phyloP scores from a whole-genome alignment of 2,329 filamentous ascomycete genomes.

The Clonostachys byssicola region DNA sequence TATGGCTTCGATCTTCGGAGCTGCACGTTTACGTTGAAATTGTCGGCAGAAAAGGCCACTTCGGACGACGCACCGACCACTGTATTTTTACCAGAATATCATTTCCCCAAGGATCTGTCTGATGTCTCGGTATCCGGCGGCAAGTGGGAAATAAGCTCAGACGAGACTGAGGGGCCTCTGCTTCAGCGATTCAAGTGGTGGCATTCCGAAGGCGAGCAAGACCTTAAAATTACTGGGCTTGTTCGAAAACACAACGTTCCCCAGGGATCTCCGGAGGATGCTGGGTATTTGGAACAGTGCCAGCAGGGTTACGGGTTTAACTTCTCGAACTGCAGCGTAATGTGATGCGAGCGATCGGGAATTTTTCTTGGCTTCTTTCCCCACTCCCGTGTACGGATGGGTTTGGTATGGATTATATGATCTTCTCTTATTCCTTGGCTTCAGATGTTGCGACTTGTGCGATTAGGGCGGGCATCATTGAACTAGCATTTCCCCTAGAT shows the following conservation, averaged over 20 bases:
- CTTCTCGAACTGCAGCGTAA: conserved; percentile 42
- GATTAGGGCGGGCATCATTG: too few species aligned
- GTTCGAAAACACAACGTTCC: conserved; percentile 58
- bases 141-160: conserved; percentile 80
- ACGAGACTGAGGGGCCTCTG: conserved; percentile 64
- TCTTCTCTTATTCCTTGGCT: too few species aligned
- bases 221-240: conserved; percentile 69
- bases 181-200: conserved; percentile 86
- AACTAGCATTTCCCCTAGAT: too few species aligned
- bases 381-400: too few species aligned
- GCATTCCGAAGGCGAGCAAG: conserved; percentile 84
- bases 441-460: too few species aligned
- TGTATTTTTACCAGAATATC: conserved; percentile 84
- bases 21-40: conserved; percentile 70
- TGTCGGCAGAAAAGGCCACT: conserved; percentile 58
- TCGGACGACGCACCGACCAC: conserved; percentile 67
- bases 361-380: neutral
- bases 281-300: conserved; percentile 73
- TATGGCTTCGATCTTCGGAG: conserved; percentile 81
- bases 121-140: conserved; percentile 76
- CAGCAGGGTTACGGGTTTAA: conserved; percentile 41
- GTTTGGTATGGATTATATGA: too few species aligned
- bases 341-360: conserved; percentile 28
- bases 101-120: conserved; percentile 75
- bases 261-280: conserved; percentile 62